Evolutionary conservation across 2,329 filamentous ascomycete genomes (phyloP).

Genomic region (Arthrobotrys conoides): DNA sequence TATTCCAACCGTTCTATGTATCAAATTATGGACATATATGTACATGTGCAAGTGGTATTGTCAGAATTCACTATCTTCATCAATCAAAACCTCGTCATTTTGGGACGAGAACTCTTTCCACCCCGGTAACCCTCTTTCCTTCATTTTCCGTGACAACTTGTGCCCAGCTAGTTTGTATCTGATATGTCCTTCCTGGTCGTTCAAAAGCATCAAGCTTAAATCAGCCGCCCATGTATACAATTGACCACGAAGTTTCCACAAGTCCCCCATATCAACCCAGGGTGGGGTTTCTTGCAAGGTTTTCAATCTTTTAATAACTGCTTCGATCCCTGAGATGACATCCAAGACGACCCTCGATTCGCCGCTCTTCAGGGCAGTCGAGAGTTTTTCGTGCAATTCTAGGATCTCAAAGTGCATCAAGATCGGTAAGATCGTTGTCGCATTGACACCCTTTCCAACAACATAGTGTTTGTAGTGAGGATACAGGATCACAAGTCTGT

Average conservation of each 20-base stretch:
- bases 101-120: conserved; percentile 52
- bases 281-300: conserved; percentile 62
- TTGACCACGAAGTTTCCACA: conserved; percentile 63
- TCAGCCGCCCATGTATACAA: conserved; percentile 63
- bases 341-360: conserved; percentile 17
- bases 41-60: neutral
- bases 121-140: conserved; percentile 32
- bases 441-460: conserved; percentile 52
- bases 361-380: conserved; percentile 15
- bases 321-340: conserved; percentile 50
- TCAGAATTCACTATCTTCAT: conserved; percentile 37
- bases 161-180: conserved; percentile 42
- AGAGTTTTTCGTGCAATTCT: conserved; percentile 51
- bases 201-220: conserved; percentile 46
- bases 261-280: conserved; percentile 61
- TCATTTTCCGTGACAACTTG: conserved; percentile 51
- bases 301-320: conserved; percentile 61
- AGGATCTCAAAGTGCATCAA: conserved; percentile 59
- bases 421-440: conserved; percentile 57
- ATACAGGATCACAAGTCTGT: conserved; percentile 62
- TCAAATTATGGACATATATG: neutral
- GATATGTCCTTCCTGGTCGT: conserved; percentile 31
- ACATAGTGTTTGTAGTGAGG: conserved; percentile 61
- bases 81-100: conserved; percentile 17
- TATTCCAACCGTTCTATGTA: neutral